Conservation (phyloP, 1,284 basidiomycete genomes). For the Melampsora americana region DNA sequence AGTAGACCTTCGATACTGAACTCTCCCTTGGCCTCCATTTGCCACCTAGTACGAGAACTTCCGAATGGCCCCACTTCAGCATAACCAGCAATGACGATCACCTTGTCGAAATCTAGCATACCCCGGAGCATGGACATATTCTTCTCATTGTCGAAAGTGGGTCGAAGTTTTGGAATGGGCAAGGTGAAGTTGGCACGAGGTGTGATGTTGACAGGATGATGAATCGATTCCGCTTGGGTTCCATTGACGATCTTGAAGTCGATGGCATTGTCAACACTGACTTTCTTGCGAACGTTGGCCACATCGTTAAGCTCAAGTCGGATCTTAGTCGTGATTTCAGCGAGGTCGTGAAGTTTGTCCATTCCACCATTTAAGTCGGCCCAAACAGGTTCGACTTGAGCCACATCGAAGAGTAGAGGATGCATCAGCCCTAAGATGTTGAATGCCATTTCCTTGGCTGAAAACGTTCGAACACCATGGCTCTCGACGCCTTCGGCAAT, state of each 20-base stretch:
- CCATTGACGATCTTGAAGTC: constrained; percentile 92
- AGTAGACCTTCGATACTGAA: constrained; percentile 96
- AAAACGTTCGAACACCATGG: constrained; percentile 93
- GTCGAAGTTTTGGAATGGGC: constrained; percentile 74
- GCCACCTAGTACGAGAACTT: constrained; percentile 96
- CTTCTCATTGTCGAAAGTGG: constrained; percentile 63
- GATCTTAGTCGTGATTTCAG: constrained; percentile 83
- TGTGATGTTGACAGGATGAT: constrained; percentile 86
- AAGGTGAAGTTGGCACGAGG: constrained; percentile 96
- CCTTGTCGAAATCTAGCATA: constrained; percentile 89
- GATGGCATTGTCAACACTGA: constrained; percentile 85
- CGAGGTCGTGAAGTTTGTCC: constrained; percentile 93
- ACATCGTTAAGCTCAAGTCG: constrained; percentile 71
- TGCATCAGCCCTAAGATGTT: constrained; percentile 97
- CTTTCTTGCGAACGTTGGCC: constrained; percentile 84
- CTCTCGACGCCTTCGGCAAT: constrained; percentile 91
- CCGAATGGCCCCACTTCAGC: constrained; percentile 98
- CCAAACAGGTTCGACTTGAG: constrained; percentile 98
- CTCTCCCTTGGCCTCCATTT: constrained; percentile 91
- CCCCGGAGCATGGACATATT: constrained; percentile 75
- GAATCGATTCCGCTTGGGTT: constrained; percentile 82
- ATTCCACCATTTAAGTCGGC: constrained; percentile 95
- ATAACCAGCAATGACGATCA: constrained; percentile 91
- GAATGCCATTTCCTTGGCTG: constrained; percentile 99
- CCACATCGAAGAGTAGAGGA: constrained; percentile 97